Base-by-base conservation (phyloP, 257 asterid species). In the Gentiana straminea region DNA sequence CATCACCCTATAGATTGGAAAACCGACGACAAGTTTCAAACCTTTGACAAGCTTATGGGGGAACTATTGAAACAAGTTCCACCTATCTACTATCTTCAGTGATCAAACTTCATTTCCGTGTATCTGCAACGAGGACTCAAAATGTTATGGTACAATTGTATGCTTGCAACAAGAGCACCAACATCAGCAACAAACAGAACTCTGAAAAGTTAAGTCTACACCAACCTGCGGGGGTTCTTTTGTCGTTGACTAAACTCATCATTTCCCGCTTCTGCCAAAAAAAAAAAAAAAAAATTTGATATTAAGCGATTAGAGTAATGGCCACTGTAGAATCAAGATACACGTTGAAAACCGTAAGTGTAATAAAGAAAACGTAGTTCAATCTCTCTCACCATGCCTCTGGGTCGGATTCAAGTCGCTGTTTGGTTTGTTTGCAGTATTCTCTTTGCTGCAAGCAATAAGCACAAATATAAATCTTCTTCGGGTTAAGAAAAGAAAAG, bases 21-120 rank as follows among this genome's bases (percentile, higher is more conserved):
- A 71, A 73, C 47, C 59, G 61, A 36, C 64, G 64, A 64, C 59
- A 37, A 60, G 64, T 68, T 54, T 72, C 70, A 60, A 64, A 61
- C 65, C 24, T 24, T 68, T 67, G 57, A 69, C 65, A 71, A 52
- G 82, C 77, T 72, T 77, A 41, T 41, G 46, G 46, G 24, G 46
- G 9, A 41, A 7, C 9, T 41, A 83, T 79, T 73, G 66, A 75
- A 74, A 71, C 67, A 66, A 64, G 59, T 44, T 67, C 78, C 67
- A 49, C 66, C 77, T 13, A 67, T 51, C 68, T 36, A 69, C 53
- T 60, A 49, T 71, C 68, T 67, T 86, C 89, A 86, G 77, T 74
- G 84, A 74, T 81, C 94, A 58, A 90, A 90, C 70, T 84, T 84
- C 98, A 90, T 90, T 77, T 84, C 96, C 33, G 96, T 79, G 68